Evolutionary conservation across 352 stramenopile species (phyloP).

Genomic region (Phytopythium cucurbitacearum): DNA sequence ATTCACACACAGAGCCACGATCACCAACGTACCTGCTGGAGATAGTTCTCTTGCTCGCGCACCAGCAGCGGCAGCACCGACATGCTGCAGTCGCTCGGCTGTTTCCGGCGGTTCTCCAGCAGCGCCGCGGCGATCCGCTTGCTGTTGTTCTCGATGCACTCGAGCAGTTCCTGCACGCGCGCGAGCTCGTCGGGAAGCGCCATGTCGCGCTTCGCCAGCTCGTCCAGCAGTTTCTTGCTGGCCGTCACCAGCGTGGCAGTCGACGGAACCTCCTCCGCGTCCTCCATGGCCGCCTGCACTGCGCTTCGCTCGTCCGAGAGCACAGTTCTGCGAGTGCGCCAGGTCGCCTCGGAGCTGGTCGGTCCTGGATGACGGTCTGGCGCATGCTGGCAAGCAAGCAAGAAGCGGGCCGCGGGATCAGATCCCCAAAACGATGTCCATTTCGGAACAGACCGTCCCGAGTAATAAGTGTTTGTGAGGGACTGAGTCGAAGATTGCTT

Average conservation of each 20-base stretch:
- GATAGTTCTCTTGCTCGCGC: conserved; percentile 51
- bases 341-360: too few species aligned
- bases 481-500: background rate
- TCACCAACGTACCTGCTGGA: conserved; percentile 21
- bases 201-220: conserved; percentile 18
- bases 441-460: background rate
- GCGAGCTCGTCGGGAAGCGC: conserved; percentile 41
- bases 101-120: conserved; percentile 26
- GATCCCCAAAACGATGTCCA: background rate
- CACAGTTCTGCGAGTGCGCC: too few species aligned
- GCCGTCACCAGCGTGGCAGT: conserved; percentile 18
- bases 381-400: too few species aligned
- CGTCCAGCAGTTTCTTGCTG: conserved; percentile 28
- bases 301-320: too few species aligned
- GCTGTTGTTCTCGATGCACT: conserved; percentile 66
- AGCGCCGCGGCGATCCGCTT: conserved; percentile 60
- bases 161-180: conserved; percentile 56
- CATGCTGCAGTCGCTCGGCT: conserved; percentile 8
- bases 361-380: too few species aligned
- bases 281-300: background rate
- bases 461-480: background rate
- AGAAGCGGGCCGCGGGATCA: too few species aligned
- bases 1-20: background rate
- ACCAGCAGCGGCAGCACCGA: conserved; percentile 34
- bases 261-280: conserved; percentile 4